phyloP scores from a whole-genome alignment of 257 asterid species.

The Solanum virginianum region DNA sequence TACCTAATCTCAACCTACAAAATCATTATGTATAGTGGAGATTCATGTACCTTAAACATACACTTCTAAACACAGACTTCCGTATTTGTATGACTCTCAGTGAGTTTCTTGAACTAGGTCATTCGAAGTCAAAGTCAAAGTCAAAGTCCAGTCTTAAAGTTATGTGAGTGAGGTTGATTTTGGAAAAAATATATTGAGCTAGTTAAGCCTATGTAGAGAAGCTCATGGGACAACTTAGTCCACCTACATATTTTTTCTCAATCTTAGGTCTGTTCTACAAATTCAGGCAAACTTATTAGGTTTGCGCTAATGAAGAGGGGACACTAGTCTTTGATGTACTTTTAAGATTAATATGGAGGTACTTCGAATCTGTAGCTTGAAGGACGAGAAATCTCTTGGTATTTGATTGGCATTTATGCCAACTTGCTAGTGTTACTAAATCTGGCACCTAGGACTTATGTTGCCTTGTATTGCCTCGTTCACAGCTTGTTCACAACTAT shows the following conservation, averaged over 20 bases:
- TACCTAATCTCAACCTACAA: neutral
- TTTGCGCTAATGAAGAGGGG: neutral
- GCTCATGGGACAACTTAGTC: neutral
- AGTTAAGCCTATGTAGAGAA: neutral
- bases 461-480: neutral
- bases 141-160: neutral
- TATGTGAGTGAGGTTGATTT: neutral
- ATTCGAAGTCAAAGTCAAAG: neutral
- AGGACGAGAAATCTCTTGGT: neutral
- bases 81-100: neutral
- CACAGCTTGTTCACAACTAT: neutral
- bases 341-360: neutral
- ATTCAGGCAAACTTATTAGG: neutral
- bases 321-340: neutral
- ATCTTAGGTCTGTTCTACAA: neutral
- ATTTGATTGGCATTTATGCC: neutral
- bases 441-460: neutral
- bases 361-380: neutral
- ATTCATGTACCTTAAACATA: neutral
- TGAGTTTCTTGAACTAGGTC: neutral
- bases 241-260: neutral
- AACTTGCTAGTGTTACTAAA: neutral
- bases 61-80: neutral
- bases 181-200: neutral
- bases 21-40: neutral